These are phyloP conservation scores for Gracilaria gracilis DNA, from an alignment of 23 red algal species.

Conservation along the genomic window DNA sequence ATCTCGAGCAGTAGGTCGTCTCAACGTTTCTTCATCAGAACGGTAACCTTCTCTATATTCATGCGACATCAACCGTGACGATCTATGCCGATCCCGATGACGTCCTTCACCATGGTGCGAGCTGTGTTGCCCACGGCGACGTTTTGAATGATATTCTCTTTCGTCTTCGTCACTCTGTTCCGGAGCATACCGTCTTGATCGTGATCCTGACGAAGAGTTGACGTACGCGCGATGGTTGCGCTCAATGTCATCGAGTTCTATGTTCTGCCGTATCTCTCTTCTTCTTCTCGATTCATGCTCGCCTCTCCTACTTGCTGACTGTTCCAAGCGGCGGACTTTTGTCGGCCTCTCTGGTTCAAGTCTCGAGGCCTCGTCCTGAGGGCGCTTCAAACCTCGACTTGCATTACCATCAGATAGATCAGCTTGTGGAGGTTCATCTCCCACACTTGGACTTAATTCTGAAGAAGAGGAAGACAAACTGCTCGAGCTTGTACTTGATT, in stretches of 20 bases:
- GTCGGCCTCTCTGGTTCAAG: conserved; percentile 14
- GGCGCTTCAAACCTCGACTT: conserved; percentile 26
- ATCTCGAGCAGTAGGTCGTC: conserved; percentile 1
- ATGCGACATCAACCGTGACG: background rate
- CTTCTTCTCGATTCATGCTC: background rate
- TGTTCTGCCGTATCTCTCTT: conserved; percentile 27
- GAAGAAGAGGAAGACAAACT: conserved; percentile 57
- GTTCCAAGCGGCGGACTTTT: conserved; percentile 11
- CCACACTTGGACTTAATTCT: conserved; percentile 36
- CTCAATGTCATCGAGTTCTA: conserved; percentile 26
- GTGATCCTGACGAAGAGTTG: conserved; percentile 25
- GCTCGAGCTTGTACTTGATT: conserved; percentile 38
- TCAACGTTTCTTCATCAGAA: conserved; percentile 14
- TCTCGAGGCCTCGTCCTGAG: conserved; percentile 11
- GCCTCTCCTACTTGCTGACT: background rate
- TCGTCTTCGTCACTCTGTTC: conserved; percentile 27
- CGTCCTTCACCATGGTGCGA: background rate
- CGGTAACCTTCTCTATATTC: conserved; percentile 3
- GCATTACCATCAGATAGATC: background rate
- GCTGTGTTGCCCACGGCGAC: background rate
- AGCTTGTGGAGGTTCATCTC: conserved; percentile 16
- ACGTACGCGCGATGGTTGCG: conserved; percentile 38
- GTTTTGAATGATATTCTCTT: conserved; percentile 4
- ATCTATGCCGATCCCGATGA: conserved; percentile 3
- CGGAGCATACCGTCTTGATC: conserved; percentile 15